Conservation (phyloP, 1,284 basidiomycete genomes). For the Fomitopsis schrenkii region DNA sequence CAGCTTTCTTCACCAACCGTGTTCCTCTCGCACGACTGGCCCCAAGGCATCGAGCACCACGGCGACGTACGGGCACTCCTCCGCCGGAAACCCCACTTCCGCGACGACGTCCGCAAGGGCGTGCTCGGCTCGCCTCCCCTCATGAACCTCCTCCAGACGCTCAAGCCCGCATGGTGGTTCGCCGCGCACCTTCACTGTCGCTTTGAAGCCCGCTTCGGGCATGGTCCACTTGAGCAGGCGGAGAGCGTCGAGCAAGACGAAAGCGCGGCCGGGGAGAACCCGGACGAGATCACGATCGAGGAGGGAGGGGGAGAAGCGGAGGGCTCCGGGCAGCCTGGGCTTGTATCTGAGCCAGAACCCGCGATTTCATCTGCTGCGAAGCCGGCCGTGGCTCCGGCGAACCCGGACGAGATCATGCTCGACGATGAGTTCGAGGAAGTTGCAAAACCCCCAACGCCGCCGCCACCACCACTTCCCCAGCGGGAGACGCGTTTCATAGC, state of each 20-base stretch:
- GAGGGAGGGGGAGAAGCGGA: slow-evolving; percentile 32
- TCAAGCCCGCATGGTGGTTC: slow-evolving; percentile 94
- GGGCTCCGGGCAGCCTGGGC: background rate
- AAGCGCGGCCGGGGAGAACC: slow-evolving; percentile 33
- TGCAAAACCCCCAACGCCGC: slow-evolving; percentile 31
- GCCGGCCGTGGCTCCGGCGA: slow-evolving; percentile 20
- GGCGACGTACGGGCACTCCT: slow-evolving; percentile 72
- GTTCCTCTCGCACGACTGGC: slow-evolving; percentile 98
- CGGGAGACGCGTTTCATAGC: slow-evolving; percentile 80
- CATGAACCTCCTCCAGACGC: slow-evolving; percentile 67
- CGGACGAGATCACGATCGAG: slow-evolving; percentile 65
- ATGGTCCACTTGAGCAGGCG: slow-evolving; percentile 26
- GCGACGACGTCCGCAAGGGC: slow-evolving; percentile 67
- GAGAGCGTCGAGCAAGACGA: background rate
- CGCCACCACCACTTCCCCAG: slow-evolving; percentile 27
- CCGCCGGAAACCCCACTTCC: slow-evolving; percentile 80
- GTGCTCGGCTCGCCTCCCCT: slow-evolving; percentile 89
- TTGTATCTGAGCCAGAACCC: background rate
- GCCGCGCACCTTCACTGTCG: slow-evolving; percentile 91
- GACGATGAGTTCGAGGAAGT: slow-evolving; percentile 56
- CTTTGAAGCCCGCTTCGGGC: slow-evolving; percentile 68
- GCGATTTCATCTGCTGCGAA: background rate
- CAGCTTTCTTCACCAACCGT: slow-evolving; percentile 66
- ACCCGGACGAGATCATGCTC: slow-evolving; percentile 71
- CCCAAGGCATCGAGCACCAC: slow-evolving; percentile 78